Base-by-base conservation (phyloP, 2,329 filamentous ascomycete genomes). In the Pseudocercospora eumusae region DNA sequence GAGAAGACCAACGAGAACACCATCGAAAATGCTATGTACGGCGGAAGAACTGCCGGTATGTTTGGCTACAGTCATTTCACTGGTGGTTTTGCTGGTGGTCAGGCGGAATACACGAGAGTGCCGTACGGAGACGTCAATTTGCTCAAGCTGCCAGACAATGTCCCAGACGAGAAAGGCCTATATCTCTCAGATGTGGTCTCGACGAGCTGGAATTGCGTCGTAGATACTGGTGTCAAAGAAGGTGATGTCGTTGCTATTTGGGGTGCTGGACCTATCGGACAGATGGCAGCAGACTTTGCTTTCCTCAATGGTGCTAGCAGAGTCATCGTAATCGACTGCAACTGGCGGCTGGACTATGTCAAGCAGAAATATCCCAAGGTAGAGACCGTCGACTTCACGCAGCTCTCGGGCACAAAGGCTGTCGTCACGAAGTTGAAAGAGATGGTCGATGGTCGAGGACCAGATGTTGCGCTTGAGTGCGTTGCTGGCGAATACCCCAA, bases 231-330 rank as follows among this genome's bases (percentile, higher is more conserved):
- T 1, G 88, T 96, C n/a, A 87, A 90, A 65, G 81, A 88, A 33
- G 86, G 84, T 11, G 91, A 96, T 69, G 80, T 87, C 1, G 91
- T 96, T 1, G 91, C 90, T 33, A 86, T 96, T 63, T 96, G 91
- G 85, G 92, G 91, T n/a, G 90, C 88, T 0, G 92, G 92, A 0
- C 92, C 91, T 0, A 90, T 96, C 56, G 92, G 92, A 0, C 90
- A 91, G 57, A 96, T 93, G 78, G 86, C 83, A 1, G 89, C 88
- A 0, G 81, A 86, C 44, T 88, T 86, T 74, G 79, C 88, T 0
- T 80, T 91, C 60, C 77, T 85, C n/a, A 86, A 92, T 59, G 90
- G 90, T 8, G 92, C 92, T 0, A 83, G 78, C 50, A 84, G 89
- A 64, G 83, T 96, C 64, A 93, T 96, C 68, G 84, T 93, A 64